Evolutionary conservation across 108 stramenopile species (phyloP).

Genomic region (Schizochytrium sp.): DNA sequence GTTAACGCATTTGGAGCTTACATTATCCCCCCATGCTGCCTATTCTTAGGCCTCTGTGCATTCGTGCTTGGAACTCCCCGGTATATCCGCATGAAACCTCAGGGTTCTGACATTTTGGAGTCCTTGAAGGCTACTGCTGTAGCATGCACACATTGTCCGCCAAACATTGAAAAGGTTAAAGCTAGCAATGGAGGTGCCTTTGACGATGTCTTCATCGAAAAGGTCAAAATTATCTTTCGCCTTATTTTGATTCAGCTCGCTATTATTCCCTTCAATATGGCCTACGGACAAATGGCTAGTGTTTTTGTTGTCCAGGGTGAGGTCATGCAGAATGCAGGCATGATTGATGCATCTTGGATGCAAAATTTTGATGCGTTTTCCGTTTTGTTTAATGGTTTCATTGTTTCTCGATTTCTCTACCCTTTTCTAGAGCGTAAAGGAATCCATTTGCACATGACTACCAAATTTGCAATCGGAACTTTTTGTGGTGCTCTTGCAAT

Average conservation of each 20-base stretch:
- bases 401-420: slow-evolving; percentile 79
- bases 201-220: slow-evolving; percentile 27
- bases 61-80: slow-evolving; percentile 80
- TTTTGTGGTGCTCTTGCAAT: slow-evolving; percentile 80
- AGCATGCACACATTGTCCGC: slow-evolving; percentile 29
- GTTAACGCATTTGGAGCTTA: slow-evolving; percentile 82
- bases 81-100: slow-evolving; percentile 77
- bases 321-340: slow-evolving; percentile 82
- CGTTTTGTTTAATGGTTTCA: slow-evolving; percentile 81
- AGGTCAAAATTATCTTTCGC: slow-evolving; percentile 67
- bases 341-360: slow-evolving; percentile 84
- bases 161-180: slow-evolving; percentile 48
- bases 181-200: background rate
- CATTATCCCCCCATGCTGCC: slow-evolving; percentile 78
- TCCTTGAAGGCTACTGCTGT: slow-evolving; percentile 49
- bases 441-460: slow-evolving; percentile 82
- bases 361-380: slow-evolving; percentile 82
- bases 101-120: slow-evolving; percentile 57
- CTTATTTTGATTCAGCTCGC: slow-evolving; percentile 75
- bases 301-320: slow-evolving; percentile 85
- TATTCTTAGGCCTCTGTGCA: slow-evolving; percentile 76
- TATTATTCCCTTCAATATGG: slow-evolving; percentile 86
- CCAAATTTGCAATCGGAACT: slow-evolving; percentile 87
- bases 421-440: slow-evolving; percentile 77
- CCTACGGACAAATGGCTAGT: slow-evolving; percentile 87